Percentiles rank a stretch among this genome's conserved stretches.
Conservation (phyloP, 257 asterid genomes). For the Nicotiana attenuata region DNA sequence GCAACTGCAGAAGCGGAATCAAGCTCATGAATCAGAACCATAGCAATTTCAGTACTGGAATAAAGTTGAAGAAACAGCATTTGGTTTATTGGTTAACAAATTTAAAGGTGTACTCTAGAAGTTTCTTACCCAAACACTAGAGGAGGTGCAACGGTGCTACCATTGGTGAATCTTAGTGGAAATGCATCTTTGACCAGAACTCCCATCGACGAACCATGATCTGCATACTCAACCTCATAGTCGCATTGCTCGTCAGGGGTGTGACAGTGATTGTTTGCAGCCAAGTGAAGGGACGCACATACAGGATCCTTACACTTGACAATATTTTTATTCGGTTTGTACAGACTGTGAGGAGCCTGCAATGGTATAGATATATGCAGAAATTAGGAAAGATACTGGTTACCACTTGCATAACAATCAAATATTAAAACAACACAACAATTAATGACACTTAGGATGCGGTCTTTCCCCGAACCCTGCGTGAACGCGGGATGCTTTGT, state of each 20-base stretch:
- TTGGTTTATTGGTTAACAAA: background rate
- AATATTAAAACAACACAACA: too few species aligned
- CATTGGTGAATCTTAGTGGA: slow-evolving; percentile 57
- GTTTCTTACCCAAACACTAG: slow-evolving; percentile 64
- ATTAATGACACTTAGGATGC: too few species aligned
- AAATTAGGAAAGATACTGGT: background rate
- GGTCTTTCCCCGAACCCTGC: too few species aligned
- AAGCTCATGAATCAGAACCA: slow-evolving; percentile 1
- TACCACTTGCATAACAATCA: background rate
- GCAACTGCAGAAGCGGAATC: slow-evolving; percentile 42
- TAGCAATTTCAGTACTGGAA: background rate
- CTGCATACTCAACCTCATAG: slow-evolving; percentile 79
- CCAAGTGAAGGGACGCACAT: slow-evolving; percentile 51
- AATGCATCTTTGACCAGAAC: slow-evolving; percentile 65
- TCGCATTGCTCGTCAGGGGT: slow-evolving; percentile 74
- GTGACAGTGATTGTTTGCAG: slow-evolving; percentile 26
- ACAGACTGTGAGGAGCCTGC: slow-evolving; percentile 86
- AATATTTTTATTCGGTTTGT: slow-evolving; percentile 56
- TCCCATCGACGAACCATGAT: slow-evolving; percentile 69
- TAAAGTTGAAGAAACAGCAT: background rate
- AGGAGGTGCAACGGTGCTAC: slow-evolving; percentile 45
- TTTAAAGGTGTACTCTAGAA: background rate
- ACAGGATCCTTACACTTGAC: slow-evolving; percentile 58
- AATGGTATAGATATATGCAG: background rate
- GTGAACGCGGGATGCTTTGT: too few species aligned